These are phyloP conservation scores for Picochlorum sp. DNA, from an alignment of 139 green algal genomes.

Conservation along the genomic window DNA sequence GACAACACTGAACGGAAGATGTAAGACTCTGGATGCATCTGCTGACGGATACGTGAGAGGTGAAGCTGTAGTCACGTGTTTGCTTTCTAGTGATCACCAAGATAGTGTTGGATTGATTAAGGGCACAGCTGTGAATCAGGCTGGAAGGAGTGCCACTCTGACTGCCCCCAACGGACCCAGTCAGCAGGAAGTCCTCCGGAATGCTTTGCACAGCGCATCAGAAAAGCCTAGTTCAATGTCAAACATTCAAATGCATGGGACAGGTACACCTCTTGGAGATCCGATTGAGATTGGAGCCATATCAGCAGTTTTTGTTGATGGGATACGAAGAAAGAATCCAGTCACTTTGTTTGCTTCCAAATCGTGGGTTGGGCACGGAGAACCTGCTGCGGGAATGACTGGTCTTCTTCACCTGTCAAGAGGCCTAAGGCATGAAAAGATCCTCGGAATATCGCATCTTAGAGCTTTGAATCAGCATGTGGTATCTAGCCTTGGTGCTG, in stretches of 20 bases:
- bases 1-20: conserved; percentile 70
- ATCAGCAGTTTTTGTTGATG: conserved; percentile 22
- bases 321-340: conserved; percentile 7
- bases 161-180: conserved; percentile 79
- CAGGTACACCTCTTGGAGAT: conserved; percentile 71
- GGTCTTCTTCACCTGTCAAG: conserved; percentile 30
- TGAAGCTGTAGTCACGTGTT: conserved; percentile 36
- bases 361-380: conserved; percentile 66
- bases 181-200: conserved; percentile 64
- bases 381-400: conserved; percentile 68
- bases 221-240: conserved; percentile 6
- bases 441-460: conserved; percentile 60
- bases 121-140: conserved; percentile 53
- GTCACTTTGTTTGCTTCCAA: conserved; percentile 51
- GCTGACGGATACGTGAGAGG: conserved; percentile 72
- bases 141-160: conserved; percentile 68
- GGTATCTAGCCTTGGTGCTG: conserved; percentile 16
- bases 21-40: conserved; percentile 77
- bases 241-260: conserved; percentile 56
- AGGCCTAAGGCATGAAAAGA: conserved; percentile 16
- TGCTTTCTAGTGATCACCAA: conserved; percentile 18
- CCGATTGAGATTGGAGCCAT: conserved; percentile 78
- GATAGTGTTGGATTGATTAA: not conserved
- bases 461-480: conserved; percentile 59
- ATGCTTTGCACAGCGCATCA: conserved; percentile 29